Evolutionary conservation across 2,329 filamentous ascomycete species (phyloP).

Genomic region (Sporothrix schenckii): DNA sequence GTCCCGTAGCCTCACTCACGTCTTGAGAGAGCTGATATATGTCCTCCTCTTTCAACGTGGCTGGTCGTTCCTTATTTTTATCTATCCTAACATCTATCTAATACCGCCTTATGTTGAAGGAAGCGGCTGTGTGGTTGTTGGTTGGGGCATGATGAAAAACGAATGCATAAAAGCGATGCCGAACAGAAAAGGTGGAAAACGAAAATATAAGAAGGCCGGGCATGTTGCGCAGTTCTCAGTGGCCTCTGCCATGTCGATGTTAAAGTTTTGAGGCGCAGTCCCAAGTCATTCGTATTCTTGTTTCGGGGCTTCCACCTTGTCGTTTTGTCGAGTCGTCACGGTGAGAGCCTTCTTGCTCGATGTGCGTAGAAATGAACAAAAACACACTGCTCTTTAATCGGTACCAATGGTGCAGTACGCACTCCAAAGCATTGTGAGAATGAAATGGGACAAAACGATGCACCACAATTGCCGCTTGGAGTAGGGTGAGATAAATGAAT

Average conservation of each 20-base stretch:
- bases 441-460: neutral
- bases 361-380: constrained; percentile 9
- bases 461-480: neutral
- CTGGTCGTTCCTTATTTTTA: constrained; percentile 17
- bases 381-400: no score
- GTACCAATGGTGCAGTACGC: neutral
- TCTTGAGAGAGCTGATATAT: constrained; percentile 16
- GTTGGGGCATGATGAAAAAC: neutral
- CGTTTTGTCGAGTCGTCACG: neutral
- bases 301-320: neutral
- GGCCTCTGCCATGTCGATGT: neutral
- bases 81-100: constrained; percentile 25
- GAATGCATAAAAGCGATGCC: neutral
- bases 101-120: constrained; percentile 24
- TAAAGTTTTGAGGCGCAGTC: neutral
- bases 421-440: neutral
- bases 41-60: constrained; percentile 24
- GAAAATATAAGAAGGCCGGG: neutral
- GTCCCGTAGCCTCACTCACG: constrained; percentile 17
- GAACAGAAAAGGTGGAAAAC: neutral
- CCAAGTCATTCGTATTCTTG: neutral
- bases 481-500: neutral
- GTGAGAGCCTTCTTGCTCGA: neutral
- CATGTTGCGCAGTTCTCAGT: neutral
- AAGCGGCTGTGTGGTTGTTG: constrained; percentile 7